Conservation (phyloP, 805 yeast species). For the Wickerhamiella bombiphila region DNA sequence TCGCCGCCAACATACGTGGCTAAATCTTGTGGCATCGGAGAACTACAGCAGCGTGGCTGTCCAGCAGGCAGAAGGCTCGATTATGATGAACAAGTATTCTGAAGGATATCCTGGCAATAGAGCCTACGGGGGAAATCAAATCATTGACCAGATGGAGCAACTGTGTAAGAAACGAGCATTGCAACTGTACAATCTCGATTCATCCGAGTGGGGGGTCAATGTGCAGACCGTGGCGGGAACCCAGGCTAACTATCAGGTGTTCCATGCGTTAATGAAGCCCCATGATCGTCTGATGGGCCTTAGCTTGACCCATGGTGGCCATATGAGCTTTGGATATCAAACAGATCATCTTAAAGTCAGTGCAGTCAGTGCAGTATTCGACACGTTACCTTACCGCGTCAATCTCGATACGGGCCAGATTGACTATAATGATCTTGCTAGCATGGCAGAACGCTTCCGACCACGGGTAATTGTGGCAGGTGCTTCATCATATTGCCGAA, state of each 20-base stretch:
- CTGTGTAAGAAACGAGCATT: conserved; percentile 91
- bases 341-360: conserved; percentile 87
- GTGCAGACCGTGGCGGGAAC: conserved; percentile 95
- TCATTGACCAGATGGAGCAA: conserved; percentile 81
- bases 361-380: conserved; percentile 88
- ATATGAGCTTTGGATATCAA: conserved; percentile 95
- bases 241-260: conserved; percentile 93
- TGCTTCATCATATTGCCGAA: conserved; percentile 92
- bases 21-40: conserved; percentile 90
- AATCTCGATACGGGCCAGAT: conserved; percentile 83
- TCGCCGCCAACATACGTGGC: conserved; percentile 78
- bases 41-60: conserved; percentile 93
- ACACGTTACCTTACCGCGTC: conserved; percentile 96
- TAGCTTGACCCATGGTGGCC: conserved; percentile 97
- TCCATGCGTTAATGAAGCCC: conserved; percentile 86
- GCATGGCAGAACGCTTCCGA: conserved; percentile 76
- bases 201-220: conserved; percentile 91
- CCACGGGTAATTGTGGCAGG: conserved; percentile 97
- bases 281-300: conserved; percentile 97
- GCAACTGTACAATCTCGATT: conserved; percentile 63
- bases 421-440: conserved; percentile 89
- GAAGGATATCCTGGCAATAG: conserved; percentile 99
- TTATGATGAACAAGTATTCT: conserved; percentile 94
- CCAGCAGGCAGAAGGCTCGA: conserved; percentile 89
- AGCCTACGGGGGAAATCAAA: conserved; percentile 96